These are phyloP conservation scores for Pneumocystis wakefieldiae DNA, from an alignment of 1,139 yeast genomes.

Conservation along the genomic window DNA sequence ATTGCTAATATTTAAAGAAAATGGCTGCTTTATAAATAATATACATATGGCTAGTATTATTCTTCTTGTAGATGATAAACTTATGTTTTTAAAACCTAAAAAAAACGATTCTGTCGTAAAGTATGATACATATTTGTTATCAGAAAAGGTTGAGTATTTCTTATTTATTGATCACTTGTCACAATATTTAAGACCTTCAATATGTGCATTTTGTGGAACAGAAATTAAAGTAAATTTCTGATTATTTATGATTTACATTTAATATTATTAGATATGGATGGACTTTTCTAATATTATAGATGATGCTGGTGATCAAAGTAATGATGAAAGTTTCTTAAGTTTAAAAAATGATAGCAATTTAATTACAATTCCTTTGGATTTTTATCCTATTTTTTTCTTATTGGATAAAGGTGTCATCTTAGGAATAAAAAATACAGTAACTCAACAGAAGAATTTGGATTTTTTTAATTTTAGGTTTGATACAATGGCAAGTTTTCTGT, in stretches of 20 bases:
- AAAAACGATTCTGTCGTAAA: slow-evolving; percentile 12
- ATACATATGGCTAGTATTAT: slow-evolving; percentile 18
- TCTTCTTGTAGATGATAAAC: slow-evolving; percentile 25
- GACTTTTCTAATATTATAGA: neutral
- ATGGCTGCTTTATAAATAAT: slow-evolving; percentile 15
- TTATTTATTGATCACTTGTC: slow-evolving; percentile 9
- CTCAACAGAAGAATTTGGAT: neutral
- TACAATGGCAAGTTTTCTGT: neutral
- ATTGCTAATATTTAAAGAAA: neutral
- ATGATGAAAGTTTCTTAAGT: neutral
- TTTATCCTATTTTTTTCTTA: slow-evolving; percentile 29
- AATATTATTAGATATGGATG: neutral
- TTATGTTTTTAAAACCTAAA: slow-evolving; percentile 18
- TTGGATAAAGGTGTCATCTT: slow-evolving; percentile 28
- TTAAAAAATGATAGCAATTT: neutral
- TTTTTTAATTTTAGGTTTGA: slow-evolving; percentile 17
- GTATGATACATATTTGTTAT: slow-evolving; percentile 15
- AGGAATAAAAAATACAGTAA: slow-evolving; percentile 27
- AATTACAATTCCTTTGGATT: slow-evolving; percentile 21
- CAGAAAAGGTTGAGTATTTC: slow-evolving; percentile 16
- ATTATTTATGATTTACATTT: neutral
- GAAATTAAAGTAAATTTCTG: slow-evolving; percentile 23
- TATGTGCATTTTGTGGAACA: slow-evolving; percentile 32
- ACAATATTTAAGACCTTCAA: slow-evolving; percentile 17
- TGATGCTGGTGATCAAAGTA: neutral